phyloP scores from a whole-genome alignment of 2,329 filamentous ascomycete genomes.

The Mariannaea sp. region DNA sequence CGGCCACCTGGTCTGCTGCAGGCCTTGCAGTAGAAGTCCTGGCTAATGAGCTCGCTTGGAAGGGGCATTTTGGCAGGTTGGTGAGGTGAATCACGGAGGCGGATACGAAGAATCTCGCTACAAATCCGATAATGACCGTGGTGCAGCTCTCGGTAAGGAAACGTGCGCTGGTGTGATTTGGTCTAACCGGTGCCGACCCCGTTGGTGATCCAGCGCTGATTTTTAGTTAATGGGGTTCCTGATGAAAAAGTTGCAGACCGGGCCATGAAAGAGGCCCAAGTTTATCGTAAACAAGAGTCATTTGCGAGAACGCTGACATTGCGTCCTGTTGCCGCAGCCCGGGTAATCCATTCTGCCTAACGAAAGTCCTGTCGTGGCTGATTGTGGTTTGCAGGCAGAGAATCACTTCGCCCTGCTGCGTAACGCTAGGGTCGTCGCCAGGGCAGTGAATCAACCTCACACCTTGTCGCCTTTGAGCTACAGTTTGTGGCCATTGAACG shows the following conservation, averaged over 20 bases:
- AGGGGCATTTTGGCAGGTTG: neutral
- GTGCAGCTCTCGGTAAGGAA: neutral
- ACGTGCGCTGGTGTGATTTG: neutral
- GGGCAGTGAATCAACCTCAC: too few relatives aligned
- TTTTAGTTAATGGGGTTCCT: neutral
- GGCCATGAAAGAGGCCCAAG: neutral
- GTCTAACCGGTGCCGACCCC: neutral
- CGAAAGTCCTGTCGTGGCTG: neutral
- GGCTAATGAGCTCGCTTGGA: neutral
- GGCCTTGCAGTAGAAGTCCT: neutral
- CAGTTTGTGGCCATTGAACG: neutral
- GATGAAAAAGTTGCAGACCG: neutral
- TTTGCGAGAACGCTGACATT: neutral
- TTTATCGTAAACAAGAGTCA: neutral
- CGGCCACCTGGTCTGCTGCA: neutral
- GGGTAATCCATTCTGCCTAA: neutral
- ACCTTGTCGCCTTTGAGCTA: too few relatives aligned
- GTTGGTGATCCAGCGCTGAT: neutral
- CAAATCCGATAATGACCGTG: neutral
- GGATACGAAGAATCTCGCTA: neutral
- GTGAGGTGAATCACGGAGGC: neutral
- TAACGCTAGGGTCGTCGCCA: too few relatives aligned
- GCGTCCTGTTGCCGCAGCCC: neutral
- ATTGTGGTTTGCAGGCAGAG: neutral
- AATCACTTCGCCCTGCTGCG: neutral